Conservation (phyloP, 2,329 filamentous ascomycete genomes). For the Tolypocladium cylindrosporum region DNA sequence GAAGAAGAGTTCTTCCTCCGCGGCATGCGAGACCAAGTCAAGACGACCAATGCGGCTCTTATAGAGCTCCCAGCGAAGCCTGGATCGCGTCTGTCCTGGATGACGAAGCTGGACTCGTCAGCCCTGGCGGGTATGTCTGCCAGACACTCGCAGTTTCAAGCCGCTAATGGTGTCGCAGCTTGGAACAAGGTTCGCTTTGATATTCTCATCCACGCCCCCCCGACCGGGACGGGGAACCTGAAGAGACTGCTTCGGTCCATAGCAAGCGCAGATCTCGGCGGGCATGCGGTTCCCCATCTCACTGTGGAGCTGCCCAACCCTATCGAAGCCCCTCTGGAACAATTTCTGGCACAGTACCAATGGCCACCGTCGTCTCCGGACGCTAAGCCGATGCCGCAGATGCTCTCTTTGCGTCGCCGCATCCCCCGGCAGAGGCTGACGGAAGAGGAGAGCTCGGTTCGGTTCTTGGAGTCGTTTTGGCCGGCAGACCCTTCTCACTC, state of each 20-base stretch:
- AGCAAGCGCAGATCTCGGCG: slow-evolving; percentile 63
- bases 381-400: slow-evolving; percentile 32
- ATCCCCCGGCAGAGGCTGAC: slow-evolving; percentile 51
- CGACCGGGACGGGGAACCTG: slow-evolving; percentile 62
- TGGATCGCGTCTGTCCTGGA: slow-evolving; percentile 60
- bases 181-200: slow-evolving; percentile 77
- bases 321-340: slow-evolving; percentile 54
- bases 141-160: slow-evolving; percentile 5
- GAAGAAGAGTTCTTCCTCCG: slow-evolving; percentile 63
- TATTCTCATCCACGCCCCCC: slow-evolving; percentile 69
- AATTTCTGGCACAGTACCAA: slow-evolving; percentile 51
- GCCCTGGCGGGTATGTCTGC: slow-evolving; percentile 50
- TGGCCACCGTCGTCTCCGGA: slow-evolving; percentile 49
- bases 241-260: slow-evolving; percentile 71
- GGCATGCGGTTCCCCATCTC: slow-evolving; percentile 59
- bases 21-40: slow-evolving; percentile 46
- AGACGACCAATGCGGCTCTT: slow-evolving; percentile 45
- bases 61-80: slow-evolving; percentile 63
- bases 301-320: slow-evolving; percentile 73
- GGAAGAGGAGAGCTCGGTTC: slow-evolving; percentile 61
- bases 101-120: slow-evolving; percentile 64
- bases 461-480: slow-evolving; percentile 83
- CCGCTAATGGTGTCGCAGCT: slow-evolving; percentile 29
- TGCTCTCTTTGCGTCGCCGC: slow-evolving; percentile 64
- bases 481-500: slow-evolving; percentile 52